A percentile compares a stretch with the other conserved stretches of the same genome.
phyloP scores from a whole-genome alignment of 129 eudicot species.

The Daucus carota region DNA sequence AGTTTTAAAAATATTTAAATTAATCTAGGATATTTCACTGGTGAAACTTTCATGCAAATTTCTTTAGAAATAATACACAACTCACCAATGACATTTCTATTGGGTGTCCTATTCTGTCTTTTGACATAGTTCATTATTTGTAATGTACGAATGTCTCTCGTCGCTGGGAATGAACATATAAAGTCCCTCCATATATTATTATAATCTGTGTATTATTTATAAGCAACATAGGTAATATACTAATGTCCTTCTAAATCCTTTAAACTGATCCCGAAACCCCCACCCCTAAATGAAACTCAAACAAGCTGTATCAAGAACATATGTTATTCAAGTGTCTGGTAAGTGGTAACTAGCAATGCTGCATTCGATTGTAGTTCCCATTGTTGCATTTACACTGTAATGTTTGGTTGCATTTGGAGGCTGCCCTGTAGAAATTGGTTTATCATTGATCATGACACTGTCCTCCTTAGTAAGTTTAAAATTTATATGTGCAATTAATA shows the following conservation, averaged over 20 bases:
- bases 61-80: too few species aligned
- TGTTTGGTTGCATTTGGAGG: too few species aligned
- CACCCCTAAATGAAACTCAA: neutral
- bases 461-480: neutral
- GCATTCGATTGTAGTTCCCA: neutral
- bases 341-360: neutral
- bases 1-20: slow-evolving; percentile 19
- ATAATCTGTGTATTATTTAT: too few species aligned
- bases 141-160: neutral
- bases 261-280: too few species aligned
- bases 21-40: too few species aligned
- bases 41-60: too few species aligned
- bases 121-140: neutral
- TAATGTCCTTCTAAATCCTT: too few species aligned
- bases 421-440: too few species aligned
- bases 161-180: neutral
- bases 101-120: neutral
- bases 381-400: neutral
- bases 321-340: neutral
- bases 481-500: neutral
- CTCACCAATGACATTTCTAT: neutral
- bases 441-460: neutral
- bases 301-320: neutral
- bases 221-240: neutral
- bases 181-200: too few species aligned